A percentile compares a stretch with the other conserved stretches of the same genome.
These are phyloP conservation scores for Amylostereum areolatum DNA, from an alignment of 1,284 basidiomycete species.

Conservation along the genomic window DNA sequence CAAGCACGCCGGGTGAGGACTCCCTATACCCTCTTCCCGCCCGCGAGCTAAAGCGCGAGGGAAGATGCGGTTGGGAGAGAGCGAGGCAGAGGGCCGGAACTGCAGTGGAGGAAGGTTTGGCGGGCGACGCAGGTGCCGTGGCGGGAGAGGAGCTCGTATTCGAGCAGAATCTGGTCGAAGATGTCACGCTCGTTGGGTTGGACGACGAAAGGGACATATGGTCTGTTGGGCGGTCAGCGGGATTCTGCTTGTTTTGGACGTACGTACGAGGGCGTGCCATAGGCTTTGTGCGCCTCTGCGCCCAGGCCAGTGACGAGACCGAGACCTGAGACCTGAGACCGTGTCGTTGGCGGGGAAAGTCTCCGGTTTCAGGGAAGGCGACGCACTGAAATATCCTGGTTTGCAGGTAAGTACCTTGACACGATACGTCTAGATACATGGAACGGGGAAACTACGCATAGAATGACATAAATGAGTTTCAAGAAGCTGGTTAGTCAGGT, in stretches of 20 bases:
- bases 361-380: constrained; percentile 44
- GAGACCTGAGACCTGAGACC: too few species aligned
- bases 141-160: constrained; percentile 76
- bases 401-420: constrained; percentile 62
- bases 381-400: constrained; percentile 61
- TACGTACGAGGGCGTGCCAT: constrained; percentile 49
- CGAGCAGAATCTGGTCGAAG: constrained; percentile 89
- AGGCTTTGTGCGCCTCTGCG: constrained; percentile 77
- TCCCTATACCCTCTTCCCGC: constrained; percentile 95
- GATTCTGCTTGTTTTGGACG: neutral
- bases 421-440: too few species aligned
- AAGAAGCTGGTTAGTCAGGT: too few species aligned
- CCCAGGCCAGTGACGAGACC: constrained; percentile 73
- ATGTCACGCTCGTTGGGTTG: constrained; percentile 89
- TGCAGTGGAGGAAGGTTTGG: constrained; percentile 73
- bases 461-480: too few species aligned
- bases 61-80: constrained; percentile 48
- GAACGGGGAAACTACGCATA: too few species aligned
- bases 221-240: constrained; percentile 29
- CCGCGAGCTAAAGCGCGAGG: constrained; percentile 88
- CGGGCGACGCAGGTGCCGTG: constrained; percentile 71
- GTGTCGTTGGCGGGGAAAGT: constrained; percentile 78
- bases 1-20: constrained; percentile 75
- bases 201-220: constrained; percentile 82
- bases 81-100: constrained; percentile 43